Evolutionary conservation across 371 early-diverging fungal species (phyloP).

Genomic region (Mucor velutinosus): DNA sequence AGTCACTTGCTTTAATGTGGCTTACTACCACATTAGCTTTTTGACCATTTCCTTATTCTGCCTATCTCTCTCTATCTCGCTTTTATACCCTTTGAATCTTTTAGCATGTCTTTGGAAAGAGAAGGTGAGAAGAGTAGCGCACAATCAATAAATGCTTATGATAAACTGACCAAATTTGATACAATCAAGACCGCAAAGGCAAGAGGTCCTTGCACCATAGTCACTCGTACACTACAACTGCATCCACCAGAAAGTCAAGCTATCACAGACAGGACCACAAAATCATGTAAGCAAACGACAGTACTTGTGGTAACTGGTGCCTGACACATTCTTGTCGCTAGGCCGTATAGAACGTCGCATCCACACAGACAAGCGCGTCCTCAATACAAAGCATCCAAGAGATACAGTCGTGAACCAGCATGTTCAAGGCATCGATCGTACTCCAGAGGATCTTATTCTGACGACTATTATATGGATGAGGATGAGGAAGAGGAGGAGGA

Average conservation of each 20-base stretch:
- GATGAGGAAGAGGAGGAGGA: slow-evolving; percentile 80
- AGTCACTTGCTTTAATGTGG: background rate
- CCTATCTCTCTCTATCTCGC: background rate
- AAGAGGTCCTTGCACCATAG: slow-evolving; percentile 11
- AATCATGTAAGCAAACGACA: background rate
- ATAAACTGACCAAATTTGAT: background rate
- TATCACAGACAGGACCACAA: slow-evolving; percentile 8
- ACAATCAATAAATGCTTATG: background rate
- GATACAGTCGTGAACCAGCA: background rate
- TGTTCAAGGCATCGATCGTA: slow-evolving; percentile 13
- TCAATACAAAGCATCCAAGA: slow-evolving; percentile 5
- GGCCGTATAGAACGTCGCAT: background rate
- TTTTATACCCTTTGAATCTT: background rate
- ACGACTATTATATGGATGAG: background rate
- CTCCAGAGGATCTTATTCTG: slow-evolving; percentile 18
- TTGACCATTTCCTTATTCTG: background rate
- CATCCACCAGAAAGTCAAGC: slow-evolving; percentile 1
- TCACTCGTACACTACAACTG: slow-evolving; percentile 2
- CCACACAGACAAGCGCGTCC: slow-evolving; percentile 3
- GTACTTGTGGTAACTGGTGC: background rate
- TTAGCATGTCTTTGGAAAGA: slow-evolving; percentile 21
- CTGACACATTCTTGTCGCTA: background rate
- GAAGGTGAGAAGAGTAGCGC: slow-evolving; percentile 7
- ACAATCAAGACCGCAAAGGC: slow-evolving; percentile 14
- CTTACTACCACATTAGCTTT: background rate